Evolutionary conservation across 2,329 filamentous ascomycete species (phyloP).

Genomic region (Pseudopyrenochaeta lycopersici): DNA sequence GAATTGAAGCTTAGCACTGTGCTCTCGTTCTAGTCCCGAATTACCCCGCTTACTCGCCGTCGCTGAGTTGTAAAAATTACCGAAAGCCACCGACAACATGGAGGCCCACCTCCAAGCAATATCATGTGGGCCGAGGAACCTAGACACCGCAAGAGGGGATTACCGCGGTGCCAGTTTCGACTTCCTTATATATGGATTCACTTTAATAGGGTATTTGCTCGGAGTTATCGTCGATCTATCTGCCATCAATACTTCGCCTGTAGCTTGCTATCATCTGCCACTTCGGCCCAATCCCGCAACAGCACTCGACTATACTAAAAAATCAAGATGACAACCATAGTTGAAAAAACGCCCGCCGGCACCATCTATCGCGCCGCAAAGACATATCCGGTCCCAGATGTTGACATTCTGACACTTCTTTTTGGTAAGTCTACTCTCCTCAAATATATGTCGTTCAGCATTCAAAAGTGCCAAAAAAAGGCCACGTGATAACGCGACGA

Average conservation of each 20-base stretch:
- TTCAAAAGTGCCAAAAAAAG: not conserved
- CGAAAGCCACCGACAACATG: slow-evolving; percentile 23
- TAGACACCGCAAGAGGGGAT: slow-evolving; percentile 2
- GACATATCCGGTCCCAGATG: slow-evolving; percentile 44
- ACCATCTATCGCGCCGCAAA: slow-evolving; percentile 43
- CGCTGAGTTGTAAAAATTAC: slow-evolving; percentile 25
- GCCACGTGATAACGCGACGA: slow-evolving; percentile 6
- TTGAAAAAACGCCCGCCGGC: slow-evolving; percentile 42
- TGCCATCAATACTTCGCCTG: not conserved
- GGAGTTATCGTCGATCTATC: not conserved
- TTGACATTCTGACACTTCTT: slow-evolving; percentile 53
- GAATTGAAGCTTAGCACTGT: slow-evolving; percentile 4
- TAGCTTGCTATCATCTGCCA: not conserved
- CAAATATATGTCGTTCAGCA: not conserved
- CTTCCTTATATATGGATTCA: not conserved
- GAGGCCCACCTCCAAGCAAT: slow-evolving; percentile 1
- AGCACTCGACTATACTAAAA: not conserved
- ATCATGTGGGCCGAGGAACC: slow-evolving; percentile 19
- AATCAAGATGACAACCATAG: slow-evolving; percentile 40
- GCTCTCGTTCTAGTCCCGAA: slow-evolving; percentile 11
- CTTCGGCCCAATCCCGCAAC: not conserved
- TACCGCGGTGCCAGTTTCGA: slow-evolving; percentile 3
- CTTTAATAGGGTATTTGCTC: slow-evolving; percentile 2
- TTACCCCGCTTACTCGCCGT: slow-evolving; percentile 34
- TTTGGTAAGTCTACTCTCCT: slow-evolving; percentile 44